phyloP scores from a whole-genome alignment of 78 protist species.

The Pirum gemmata region DNA sequence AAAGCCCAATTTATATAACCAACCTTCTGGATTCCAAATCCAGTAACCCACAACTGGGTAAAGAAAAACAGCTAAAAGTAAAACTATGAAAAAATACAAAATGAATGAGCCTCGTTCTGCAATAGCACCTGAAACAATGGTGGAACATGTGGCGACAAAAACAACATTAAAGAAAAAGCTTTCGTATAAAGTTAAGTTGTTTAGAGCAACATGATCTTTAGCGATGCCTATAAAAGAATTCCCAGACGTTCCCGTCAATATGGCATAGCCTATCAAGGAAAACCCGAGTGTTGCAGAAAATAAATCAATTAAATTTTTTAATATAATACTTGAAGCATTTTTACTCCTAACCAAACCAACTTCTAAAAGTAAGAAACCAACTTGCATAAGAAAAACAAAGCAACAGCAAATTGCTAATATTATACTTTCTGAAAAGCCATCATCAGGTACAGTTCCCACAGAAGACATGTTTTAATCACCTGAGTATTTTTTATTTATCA shows the following conservation, averaged over 20 bases:
- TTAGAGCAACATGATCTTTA: too few species aligned
- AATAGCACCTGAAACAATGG: slow-evolving; percentile 65
- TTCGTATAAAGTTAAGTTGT: too few species aligned
- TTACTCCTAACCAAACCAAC: slow-evolving; percentile 67
- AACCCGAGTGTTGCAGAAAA: slow-evolving; percentile 52
- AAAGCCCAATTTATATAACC: slow-evolving; percentile 33
- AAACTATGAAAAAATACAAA: slow-evolving; percentile 51
- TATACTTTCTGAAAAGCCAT: too few species aligned
- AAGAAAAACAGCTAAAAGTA: slow-evolving; percentile 44
- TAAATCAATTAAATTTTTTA: slow-evolving; percentile 61
- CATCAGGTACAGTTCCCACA: too few species aligned
- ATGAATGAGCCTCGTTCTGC: slow-evolving; percentile 56
- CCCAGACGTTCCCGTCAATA: too few species aligned
- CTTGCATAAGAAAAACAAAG: too few species aligned
- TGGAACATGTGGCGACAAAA: too few species aligned
- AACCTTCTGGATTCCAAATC: slow-evolving; percentile 46
- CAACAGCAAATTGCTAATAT: too few species aligned
- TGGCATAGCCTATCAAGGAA: slow-evolving; percentile 67
- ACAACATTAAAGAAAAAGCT: too few species aligned
- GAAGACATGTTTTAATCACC: too few species aligned
- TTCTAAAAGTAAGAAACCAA: slow-evolving; percentile 81
- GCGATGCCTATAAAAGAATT: too few species aligned
- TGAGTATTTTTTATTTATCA: too few species aligned
- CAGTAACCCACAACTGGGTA: slow-evolving; percentile 70
- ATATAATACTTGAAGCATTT: slow-evolving; percentile 60